phyloP scores from a whole-genome alignment of 352 stramenopile species.

The Plasmopara viticola region DNA sequence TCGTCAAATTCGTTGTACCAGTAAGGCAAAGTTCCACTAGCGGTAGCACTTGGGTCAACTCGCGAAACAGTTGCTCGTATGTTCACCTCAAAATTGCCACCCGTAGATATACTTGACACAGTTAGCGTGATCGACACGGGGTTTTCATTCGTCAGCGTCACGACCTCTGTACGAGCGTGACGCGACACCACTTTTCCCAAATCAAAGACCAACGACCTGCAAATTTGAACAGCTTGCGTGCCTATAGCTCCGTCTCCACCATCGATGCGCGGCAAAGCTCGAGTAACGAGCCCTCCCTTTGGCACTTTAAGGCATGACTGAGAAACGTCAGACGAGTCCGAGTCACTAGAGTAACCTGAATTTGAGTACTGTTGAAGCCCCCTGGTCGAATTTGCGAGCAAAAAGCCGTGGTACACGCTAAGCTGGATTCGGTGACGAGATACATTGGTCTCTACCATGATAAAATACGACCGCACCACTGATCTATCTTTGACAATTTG shows the following conservation, averaged over 20 bases:
- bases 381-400: conserved; percentile 22
- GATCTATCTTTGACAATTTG: conserved; percentile 4
- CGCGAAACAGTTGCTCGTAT: conserved; percentile 17
- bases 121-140: conserved; percentile 29
- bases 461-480: conserved; percentile 11
- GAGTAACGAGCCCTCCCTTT: conserved; percentile 8
- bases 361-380: conserved; percentile 20
- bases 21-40: background rate
- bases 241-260: conserved; percentile 5
- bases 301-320: conserved; percentile 13
- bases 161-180: conserved; percentile 21
- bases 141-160: conserved; percentile 46
- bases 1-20: background rate
- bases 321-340: background rate
- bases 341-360: conserved; percentile 15
- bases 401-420: conserved; percentile 31
- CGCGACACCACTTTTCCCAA: conserved; percentile 34
- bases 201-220: conserved; percentile 36
- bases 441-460: conserved; percentile 41
- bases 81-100: conserved; percentile 16
- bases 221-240: conserved; percentile 22
- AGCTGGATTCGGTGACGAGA: conserved; percentile 29
- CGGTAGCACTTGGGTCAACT: background rate
- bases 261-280: conserved; percentile 13
- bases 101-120: conserved; percentile 14